phyloP scores from a whole-genome alignment of 2,329 filamentous ascomycete species.

The Ceratocystis diversiconidia region DNA sequence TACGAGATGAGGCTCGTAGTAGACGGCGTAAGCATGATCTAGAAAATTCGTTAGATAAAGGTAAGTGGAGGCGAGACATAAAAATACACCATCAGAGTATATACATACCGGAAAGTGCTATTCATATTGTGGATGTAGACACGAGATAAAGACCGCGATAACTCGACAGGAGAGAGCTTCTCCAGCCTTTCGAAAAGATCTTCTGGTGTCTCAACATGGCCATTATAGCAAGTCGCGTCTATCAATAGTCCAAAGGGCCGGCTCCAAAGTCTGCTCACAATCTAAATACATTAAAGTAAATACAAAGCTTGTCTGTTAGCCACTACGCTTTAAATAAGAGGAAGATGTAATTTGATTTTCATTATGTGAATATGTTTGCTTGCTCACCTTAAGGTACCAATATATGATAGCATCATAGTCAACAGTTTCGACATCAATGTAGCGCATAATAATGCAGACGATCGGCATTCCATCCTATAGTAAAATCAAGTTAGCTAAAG shows the following conservation, averaged over 20 bases:
- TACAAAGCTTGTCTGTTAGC: not conserved
- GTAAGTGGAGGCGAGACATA: not conserved
- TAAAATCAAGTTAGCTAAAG: not conserved
- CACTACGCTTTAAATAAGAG: too few relatives aligned
- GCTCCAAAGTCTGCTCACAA: conserved; percentile 56
- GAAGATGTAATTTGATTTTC: not conserved
- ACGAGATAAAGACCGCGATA: conserved; percentile 43
- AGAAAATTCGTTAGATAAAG: not conserved
- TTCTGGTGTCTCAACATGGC: conserved; percentile 52
- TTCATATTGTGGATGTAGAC: conserved; percentile 65
- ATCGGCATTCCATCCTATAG: conserved; percentile 49
- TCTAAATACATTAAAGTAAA: conserved; percentile 30
- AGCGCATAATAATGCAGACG: conserved; percentile 53
- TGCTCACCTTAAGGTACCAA: conserved; percentile 48
- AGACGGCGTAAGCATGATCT: conserved; percentile 52
- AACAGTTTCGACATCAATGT: conserved; percentile 50
- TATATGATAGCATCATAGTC: conserved; percentile 53
- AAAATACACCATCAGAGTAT: not conserved
- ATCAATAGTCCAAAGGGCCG: conserved; percentile 53
- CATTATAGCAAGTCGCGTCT: conserved; percentile 56
- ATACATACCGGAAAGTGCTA: conserved; percentile 44
- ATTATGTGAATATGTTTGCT: not conserved
- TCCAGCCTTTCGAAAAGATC: conserved; percentile 51
- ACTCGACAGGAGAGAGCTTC: conserved; percentile 45
- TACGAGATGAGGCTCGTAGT: conserved; percentile 46